Evolutionary conservation across 116 monocot genomes (phyloP).

Genomic region (Zostera marina): DNA sequence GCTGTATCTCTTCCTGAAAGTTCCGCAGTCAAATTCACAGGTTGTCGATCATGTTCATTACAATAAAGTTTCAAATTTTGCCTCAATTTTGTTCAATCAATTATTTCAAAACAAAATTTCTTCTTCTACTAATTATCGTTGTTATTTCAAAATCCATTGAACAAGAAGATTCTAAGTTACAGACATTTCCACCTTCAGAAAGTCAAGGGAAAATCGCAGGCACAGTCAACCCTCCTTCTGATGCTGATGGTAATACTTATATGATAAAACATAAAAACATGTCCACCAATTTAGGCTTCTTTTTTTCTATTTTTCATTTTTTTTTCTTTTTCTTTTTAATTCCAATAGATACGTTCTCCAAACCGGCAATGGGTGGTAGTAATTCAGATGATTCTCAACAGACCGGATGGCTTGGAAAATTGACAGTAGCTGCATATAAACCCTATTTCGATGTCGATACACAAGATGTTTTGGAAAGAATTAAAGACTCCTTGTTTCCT

Average conservation of each 20-base stretch:
- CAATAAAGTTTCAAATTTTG: not conserved
- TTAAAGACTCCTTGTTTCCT: conserved; percentile 68
- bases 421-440: conserved; percentile 66
- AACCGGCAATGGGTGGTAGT: conserved; percentile 33
- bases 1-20: conserved; percentile 43
- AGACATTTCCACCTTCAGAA: conserved; percentile 65
- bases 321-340: conserved; percentile 1
- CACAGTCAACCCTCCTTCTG: conserved; percentile 58
- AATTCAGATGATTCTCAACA: conserved; percentile 17
- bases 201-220: conserved; percentile 53
- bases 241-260: conserved; percentile 58
- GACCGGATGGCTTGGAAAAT: conserved; percentile 48
- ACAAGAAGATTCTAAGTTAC: conserved; percentile 57
- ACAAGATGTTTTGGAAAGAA: conserved; percentile 72
- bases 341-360: conserved; percentile 75
- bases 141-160: not conserved
- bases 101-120: too few relatives aligned
- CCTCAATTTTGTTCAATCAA: not conserved
- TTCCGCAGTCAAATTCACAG: conserved; percentile 50
- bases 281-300: not conserved
- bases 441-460: conserved; percentile 90
- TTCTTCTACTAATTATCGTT: not conserved
- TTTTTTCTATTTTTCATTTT: not conserved
- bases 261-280: not conserved
- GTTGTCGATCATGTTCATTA: conserved; percentile 9